These are phyloP conservation scores for Aspergillus luchuensis DNA, from an alignment of 2,329 filamentous ascomycete species.

Conservation along the genomic window DNA sequence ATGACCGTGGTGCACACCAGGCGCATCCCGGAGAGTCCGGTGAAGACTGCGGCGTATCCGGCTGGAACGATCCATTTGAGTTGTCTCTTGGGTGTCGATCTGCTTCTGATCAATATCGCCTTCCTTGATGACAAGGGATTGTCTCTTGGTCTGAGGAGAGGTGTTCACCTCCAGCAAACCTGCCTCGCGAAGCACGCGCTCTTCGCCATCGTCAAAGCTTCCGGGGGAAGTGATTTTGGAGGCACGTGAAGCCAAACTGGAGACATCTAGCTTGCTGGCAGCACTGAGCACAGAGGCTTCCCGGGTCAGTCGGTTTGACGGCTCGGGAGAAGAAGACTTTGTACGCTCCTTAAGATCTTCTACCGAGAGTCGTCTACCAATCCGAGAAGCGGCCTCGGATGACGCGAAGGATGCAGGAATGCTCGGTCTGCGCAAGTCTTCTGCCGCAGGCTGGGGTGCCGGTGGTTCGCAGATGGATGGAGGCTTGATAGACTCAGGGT, in stretches of 20 bases:
- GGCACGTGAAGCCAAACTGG: slow-evolving; percentile 36
- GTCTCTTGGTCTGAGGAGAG: slow-evolving; percentile 46
- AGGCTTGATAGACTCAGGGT: slow-evolving; percentile 18
- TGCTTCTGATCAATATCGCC: slow-evolving; percentile 46
- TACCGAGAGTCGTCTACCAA: slow-evolving; percentile 32
- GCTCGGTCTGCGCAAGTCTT: slow-evolving; percentile 36
- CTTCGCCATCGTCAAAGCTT: slow-evolving; percentile 65
- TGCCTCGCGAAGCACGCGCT: slow-evolving; percentile 66
- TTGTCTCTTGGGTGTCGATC: slow-evolving; percentile 39
- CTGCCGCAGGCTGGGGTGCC: slow-evolving; percentile 25
- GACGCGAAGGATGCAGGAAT: slow-evolving; percentile 36
- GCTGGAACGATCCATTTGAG: slow-evolving; percentile 57
- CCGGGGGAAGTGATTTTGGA: slow-evolving; percentile 39
- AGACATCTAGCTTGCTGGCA: slow-evolving; percentile 39
- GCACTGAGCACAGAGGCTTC: slow-evolving; percentile 44
- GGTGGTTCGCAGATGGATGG: slow-evolving; percentile 23
- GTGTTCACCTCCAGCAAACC: slow-evolving; percentile 60
- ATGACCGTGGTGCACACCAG: slow-evolving; percentile 61
- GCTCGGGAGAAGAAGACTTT: slow-evolving; percentile 28
- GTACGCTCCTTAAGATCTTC: slow-evolving; percentile 32
- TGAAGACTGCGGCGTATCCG: slow-evolving; percentile 83
- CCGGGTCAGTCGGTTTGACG: slow-evolving; percentile 34
- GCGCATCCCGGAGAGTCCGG: slow-evolving; percentile 79
- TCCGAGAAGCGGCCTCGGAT: slow-evolving; percentile 29
- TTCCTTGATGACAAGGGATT: slow-evolving; percentile 44